Percentiles rank a stretch among this genome's conserved stretches.
These are phyloP conservation scores for Suillus hirtellus DNA, from an alignment of 768 basidiomycete species.

Conservation along the genomic window DNA sequence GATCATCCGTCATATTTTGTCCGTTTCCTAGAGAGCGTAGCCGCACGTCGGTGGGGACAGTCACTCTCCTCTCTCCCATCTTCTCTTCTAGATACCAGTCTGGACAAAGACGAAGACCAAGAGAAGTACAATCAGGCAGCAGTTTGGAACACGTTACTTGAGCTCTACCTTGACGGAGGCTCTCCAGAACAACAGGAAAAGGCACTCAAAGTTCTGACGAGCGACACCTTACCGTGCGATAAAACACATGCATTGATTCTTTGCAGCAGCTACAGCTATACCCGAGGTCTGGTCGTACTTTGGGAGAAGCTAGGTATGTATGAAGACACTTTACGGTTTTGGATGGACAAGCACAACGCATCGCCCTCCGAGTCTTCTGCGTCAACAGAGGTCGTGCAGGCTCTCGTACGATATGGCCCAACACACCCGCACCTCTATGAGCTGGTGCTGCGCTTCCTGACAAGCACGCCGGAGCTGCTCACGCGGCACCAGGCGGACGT, in stretches of 20 bases:
- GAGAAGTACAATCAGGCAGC: slow-evolving; percentile 75
- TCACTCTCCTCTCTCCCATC: slow-evolving; percentile 43
- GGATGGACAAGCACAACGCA: slow-evolving; percentile 71
- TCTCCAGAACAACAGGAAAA: slow-evolving; percentile 43
- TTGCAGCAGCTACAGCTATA: slow-evolving; percentile 83
- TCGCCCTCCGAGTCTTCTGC: slow-evolving; percentile 39
- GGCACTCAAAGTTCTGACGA: slow-evolving; percentile 70
- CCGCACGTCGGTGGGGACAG: slow-evolving; percentile 78
- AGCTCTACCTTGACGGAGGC: slow-evolving; percentile 74
- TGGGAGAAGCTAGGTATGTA: slow-evolving; percentile 97
- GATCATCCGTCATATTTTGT: slow-evolving; percentile 85
- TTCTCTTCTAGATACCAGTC: slow-evolving; percentile 14
- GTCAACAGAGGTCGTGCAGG: slow-evolving; percentile 58
- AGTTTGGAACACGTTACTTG: slow-evolving; percentile 94
- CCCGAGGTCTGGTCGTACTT: slow-evolving; percentile 79
- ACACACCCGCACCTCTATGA: slow-evolving; percentile 78
- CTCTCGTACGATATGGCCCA: slow-evolving; percentile 74
- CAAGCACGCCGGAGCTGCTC: slow-evolving; percentile 75
- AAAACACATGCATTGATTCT: slow-evolving; percentile 91
- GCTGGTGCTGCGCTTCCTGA: slow-evolving; percentile 86
- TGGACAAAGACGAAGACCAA: slow-evolving; percentile 42
- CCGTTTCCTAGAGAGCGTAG: slow-evolving; percentile 86
- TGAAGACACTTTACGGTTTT: slow-evolving; percentile 91
- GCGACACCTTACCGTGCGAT: slow-evolving; percentile 72
- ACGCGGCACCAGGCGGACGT: slow-evolving; percentile 72